phyloP scores from a whole-genome alignment of 2,329 filamentous ascomycete genomes.

The Cladophialophora immunda region DNA sequence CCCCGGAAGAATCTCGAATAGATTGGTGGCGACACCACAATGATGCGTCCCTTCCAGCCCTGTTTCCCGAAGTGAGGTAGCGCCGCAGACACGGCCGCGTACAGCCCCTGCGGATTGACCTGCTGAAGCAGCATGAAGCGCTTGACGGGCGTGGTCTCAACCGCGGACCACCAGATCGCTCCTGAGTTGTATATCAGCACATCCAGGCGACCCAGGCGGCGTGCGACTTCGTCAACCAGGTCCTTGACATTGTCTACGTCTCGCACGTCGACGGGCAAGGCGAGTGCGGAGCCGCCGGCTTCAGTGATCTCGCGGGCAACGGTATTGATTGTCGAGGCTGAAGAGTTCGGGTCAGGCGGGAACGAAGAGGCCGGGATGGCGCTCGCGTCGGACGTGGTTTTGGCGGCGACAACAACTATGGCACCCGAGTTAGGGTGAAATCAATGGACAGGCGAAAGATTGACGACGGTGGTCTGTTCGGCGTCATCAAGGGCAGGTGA shows the following conservation, averaged over 20 bases:
- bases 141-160: conserved; percentile 75
- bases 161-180: conserved; percentile 83
- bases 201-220: conserved; percentile 71
- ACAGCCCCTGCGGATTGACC: conserved; percentile 79
- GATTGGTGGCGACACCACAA: conserved; percentile 84
- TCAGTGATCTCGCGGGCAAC: conserved; percentile 77
- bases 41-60: conserved; percentile 68
- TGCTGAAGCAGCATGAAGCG: conserved; percentile 81
- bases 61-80: conserved; percentile 66
- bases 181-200: conserved; percentile 84
- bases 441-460: no score
- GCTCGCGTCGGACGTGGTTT: conserved; percentile 72
- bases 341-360: conserved; percentile 79
- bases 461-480: background rate
- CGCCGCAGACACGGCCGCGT: conserved; percentile 72
- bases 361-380: conserved; percentile 60
- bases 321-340: conserved; percentile 78
- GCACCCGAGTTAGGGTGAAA: background rate
- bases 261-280: conserved; percentile 76
- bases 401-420: conserved; percentile 78
- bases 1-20: conserved; percentile 86
- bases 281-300: conserved; percentile 69
- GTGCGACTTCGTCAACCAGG: conserved; percentile 67
- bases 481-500: background rate
- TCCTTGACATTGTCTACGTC: conserved; percentile 67